Base-by-base conservation (phyloP, 768 basidiomycete species). In the Rossbeevera mucosa region DNA sequence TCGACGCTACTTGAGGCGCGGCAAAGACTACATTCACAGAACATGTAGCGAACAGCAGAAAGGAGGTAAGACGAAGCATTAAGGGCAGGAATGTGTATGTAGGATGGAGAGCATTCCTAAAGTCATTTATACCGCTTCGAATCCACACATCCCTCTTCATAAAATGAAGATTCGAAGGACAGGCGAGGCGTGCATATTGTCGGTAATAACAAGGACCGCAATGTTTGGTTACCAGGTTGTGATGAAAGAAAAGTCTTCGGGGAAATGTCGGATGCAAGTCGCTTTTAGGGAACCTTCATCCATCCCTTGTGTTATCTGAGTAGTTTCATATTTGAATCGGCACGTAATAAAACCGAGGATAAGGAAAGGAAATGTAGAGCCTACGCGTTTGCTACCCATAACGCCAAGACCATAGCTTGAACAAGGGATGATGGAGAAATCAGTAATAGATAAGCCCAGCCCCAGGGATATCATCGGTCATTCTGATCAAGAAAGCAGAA, bases 121-220 rank as follows among this genome's bases (percentile, higher is more conserved):
- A 44, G n/a, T n/a, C 20, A 56, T 52, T 63, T 63, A 62, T 59
- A 59, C 45, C 11, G 11, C 33, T 33, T 22, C 21, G 14, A 12
- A 18, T 47, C 43, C 42, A 47, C 40, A n/a, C 16, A 31, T 47
- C 29, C 4, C 0, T 36, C 28, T 42, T 20, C 11, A n/a, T n/a
- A n/a, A 5, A 5, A 24, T 7, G 31, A 11, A 30, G n/a, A 47
- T 44, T n/a, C n/a, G 30, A 24, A 31, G 6, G 24, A 22, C 47
- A 22, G 7, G 43, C 9, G 29, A 12, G 7, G 21, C 29, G 26
- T 14, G 52, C 38, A 47, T 22, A 46, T 51, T 33, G 33, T 36
- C n/a, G 25, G 51, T 12, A 46, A 53, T 48, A 41, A n/a, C 29
- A 18, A 21, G 46, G 28, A 13, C 41, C 25, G 48, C 50, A 7